These are phyloP conservation scores for Mortierella claussenii DNA, from an alignment of 192 early-diverging fungal genomes.

Conservation along the genomic window DNA sequence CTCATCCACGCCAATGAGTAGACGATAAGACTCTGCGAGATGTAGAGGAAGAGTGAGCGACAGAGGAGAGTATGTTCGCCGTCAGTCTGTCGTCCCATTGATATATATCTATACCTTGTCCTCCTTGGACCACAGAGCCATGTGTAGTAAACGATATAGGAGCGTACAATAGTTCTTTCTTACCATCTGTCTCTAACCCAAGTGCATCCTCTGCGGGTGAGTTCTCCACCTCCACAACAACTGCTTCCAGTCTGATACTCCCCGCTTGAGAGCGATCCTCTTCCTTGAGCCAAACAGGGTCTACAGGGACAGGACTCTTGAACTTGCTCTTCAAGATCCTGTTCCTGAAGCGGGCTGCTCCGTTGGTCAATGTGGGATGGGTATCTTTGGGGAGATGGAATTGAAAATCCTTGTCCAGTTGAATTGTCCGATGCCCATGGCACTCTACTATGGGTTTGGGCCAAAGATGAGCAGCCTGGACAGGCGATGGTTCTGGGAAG, in stretches of 20 bases:
- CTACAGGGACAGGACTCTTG: constrained; percentile 28
- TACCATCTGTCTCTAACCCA: constrained; percentile 33
- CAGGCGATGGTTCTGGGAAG: constrained; percentile 21
- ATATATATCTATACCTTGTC: too few species aligned
- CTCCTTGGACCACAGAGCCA: too few species aligned
- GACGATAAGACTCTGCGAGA: constrained; percentile 29
- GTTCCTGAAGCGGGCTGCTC: constrained; percentile 14
- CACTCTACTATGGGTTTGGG: constrained; percentile 31
- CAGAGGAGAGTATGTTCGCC: too few species aligned
- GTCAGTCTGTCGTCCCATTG: too few species aligned
- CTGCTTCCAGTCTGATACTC: not conserved
- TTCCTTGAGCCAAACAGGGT: constrained; percentile 6
- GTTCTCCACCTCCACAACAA: constrained; percentile 15
- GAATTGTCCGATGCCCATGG: constrained; percentile 33
- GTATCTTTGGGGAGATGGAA: constrained; percentile 28
- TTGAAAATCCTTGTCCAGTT: constrained; percentile 12
- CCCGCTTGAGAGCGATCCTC: constrained; percentile 20
- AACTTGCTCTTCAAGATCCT: constrained; percentile 29
- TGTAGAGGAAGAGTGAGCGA: not conserved
- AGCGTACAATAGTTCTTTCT: too few species aligned
- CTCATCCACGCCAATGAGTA: constrained; percentile 29
- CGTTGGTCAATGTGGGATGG: constrained; percentile 10
- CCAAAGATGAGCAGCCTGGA: constrained; percentile 30
- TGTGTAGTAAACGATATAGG: too few species aligned
- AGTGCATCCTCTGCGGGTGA: not conserved